Evolutionary conservation across 2,329 filamentous ascomycete genomes (phyloP).

Genomic region (Lithohypha guttulata): DNA sequence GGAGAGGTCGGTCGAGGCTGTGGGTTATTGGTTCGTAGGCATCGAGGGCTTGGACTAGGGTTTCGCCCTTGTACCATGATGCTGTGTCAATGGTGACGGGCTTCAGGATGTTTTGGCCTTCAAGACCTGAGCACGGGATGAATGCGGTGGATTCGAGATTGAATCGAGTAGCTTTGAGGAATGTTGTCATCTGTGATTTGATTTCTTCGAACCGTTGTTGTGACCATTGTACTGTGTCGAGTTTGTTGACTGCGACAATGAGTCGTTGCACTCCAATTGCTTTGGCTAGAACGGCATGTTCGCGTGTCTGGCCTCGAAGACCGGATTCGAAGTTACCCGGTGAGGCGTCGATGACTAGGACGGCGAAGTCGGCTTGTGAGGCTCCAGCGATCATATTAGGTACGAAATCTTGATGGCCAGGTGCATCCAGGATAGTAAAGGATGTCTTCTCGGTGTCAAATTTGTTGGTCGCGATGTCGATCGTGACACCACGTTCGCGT

Average conservation of each 20-base stretch:
- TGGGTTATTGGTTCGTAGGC: constrained; percentile 62
- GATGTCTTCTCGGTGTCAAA: constrained; percentile 80
- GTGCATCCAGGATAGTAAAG: constrained; percentile 92
- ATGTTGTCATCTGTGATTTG: constrained; percentile 67
- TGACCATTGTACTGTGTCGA: constrained; percentile 79
- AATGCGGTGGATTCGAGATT: constrained; percentile 70
- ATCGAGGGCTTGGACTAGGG: constrained; percentile 75
- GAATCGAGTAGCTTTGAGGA: constrained; percentile 74
- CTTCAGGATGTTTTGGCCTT: constrained; percentile 69
- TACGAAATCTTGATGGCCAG: constrained; percentile 89
- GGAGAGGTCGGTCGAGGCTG: constrained; percentile 65
- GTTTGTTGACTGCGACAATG: constrained; percentile 89
- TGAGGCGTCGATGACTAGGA: constrained; percentile 84
- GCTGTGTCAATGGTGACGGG: constrained; percentile 37
- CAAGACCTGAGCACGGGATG: constrained; percentile 79
- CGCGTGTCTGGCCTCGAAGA: constrained; percentile 82
- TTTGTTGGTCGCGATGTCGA: constrained; percentile 89
- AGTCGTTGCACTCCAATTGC: constrained; percentile 84
- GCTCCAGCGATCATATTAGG: constrained; percentile 98
- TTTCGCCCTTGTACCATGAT: constrained; percentile 71
- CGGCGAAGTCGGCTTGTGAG: constrained; percentile 88
- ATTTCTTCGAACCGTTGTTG: constrained; percentile 77
- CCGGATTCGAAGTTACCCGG: constrained; percentile 90
- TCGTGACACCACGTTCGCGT: constrained; percentile 79
- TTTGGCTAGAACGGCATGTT: constrained; percentile 79